Conservation (phyloP, 2,329 filamentous ascomycete species). For the Scolecobasidium constrictum region DNA sequence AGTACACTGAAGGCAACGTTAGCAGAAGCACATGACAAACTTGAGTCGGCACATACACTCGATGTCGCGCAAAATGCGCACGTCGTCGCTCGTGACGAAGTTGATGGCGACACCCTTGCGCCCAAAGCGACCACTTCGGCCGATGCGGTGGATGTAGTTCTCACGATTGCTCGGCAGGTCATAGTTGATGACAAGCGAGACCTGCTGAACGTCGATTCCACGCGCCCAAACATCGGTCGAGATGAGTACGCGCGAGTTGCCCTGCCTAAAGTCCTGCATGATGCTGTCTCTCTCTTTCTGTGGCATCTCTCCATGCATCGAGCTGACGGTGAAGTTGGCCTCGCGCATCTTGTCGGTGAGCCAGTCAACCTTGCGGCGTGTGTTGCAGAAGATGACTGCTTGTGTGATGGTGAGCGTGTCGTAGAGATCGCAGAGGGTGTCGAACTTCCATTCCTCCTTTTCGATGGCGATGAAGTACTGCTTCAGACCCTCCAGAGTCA, state of each 20-base stretch:
- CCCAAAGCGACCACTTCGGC: slow-evolving; percentile 88
- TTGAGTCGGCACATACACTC: slow-evolving; percentile 56
- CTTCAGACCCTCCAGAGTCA: slow-evolving; percentile 94
- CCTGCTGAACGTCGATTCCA: slow-evolving; percentile 98
- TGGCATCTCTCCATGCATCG: slow-evolving; percentile 99
- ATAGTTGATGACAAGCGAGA: slow-evolving; percentile 98
- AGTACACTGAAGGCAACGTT: slow-evolving; percentile 58
- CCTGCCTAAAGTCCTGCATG: slow-evolving; percentile 97
- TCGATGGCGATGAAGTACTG: slow-evolving; percentile 99
- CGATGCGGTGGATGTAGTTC: slow-evolving; percentile 99
- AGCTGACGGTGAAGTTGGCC: slow-evolving; percentile 95
- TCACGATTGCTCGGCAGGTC: slow-evolving; percentile 96
- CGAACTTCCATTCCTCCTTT: slow-evolving; percentile 99
- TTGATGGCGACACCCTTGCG: slow-evolving; percentile 99
- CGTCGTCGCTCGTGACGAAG: slow-evolving; percentile 96
- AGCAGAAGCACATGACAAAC: slow-evolving; percentile 18
- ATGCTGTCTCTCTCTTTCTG: slow-evolving; percentile 97
- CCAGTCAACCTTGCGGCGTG: slow-evolving; percentile 97
- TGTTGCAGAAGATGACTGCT: slow-evolving; percentile 99
- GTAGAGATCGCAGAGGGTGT: slow-evolving; percentile 96
- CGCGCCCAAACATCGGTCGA: slow-evolving; percentile 97
- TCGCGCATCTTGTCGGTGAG: slow-evolving; percentile 98
- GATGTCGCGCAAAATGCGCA: slow-evolving; percentile 93
- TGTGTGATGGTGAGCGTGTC: slow-evolving; percentile 98
- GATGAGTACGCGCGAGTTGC: slow-evolving; percentile 90